Conservation (phyloP, 768 basidiomycete genomes). For the Lactarius pseudohatsudake region DNA sequence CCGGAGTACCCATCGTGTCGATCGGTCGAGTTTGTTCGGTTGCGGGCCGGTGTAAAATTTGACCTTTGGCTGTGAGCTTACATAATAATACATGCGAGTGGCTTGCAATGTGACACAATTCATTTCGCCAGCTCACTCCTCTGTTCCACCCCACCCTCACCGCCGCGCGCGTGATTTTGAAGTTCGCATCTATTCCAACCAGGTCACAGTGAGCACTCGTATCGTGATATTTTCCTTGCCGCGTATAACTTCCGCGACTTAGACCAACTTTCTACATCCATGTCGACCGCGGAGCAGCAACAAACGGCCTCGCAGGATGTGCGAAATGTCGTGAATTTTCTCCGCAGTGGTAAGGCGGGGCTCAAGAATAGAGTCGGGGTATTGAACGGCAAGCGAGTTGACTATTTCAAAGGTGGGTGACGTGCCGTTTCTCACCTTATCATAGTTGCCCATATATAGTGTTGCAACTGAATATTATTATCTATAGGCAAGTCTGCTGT, state of each 20-base stretch:
- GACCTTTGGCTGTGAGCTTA: background rate
- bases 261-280: conserved; percentile 20
- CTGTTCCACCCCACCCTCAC: conserved; percentile 12
- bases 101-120: conserved; percentile 5
- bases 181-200: background rate
- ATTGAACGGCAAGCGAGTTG: conserved; percentile 89
- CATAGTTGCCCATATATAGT: conserved; percentile 18
- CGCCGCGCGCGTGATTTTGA: conserved; percentile 14
- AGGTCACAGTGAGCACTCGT: conserved; percentile 15
- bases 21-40: background rate
- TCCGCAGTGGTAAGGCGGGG: conserved; percentile 82
- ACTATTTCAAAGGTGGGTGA: conserved; percentile 97
- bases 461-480: conserved; percentile 8
- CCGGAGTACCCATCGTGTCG: too few relatives aligned
- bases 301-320: conserved; percentile 76
- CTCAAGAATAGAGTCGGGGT: conserved; percentile 90
- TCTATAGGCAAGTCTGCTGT: conserved; percentile 84
- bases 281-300: conserved; percentile 66
- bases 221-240: background rate
- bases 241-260: conserved; percentile 3
- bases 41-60: background rate
- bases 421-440: background rate
- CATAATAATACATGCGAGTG: background rate
- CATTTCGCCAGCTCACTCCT: conserved; percentile 15
- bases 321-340: conserved; percentile 79